Percentiles rank a stretch among this genome's conserved stretches.
Conservation (phyloP, 148 eudicot species). For the Fallopia convolvulus region DNA sequence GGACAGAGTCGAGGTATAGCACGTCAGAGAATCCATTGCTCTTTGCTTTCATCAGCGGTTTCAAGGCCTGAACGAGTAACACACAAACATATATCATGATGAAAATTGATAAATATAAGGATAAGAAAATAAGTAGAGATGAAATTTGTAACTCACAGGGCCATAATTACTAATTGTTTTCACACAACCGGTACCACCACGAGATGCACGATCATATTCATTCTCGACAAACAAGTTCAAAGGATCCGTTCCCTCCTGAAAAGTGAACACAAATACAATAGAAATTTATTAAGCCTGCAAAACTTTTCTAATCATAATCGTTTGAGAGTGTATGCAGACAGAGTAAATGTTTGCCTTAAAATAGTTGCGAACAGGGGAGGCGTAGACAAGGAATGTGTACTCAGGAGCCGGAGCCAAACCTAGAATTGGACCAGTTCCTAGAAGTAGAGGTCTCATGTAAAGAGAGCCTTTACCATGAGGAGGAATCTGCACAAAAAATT, state of each 20-base stretch:
- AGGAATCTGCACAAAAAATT: slow-evolving; percentile 49
- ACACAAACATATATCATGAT: neutral
- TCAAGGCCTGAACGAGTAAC: slow-evolving; percentile 8
- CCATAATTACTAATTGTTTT: slow-evolving; percentile 11
- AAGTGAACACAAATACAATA: neutral
- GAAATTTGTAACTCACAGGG: neutral
- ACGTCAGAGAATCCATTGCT: slow-evolving; percentile 21
- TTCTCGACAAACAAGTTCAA: slow-evolving; percentile 12
- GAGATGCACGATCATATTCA: slow-evolving; percentile 15
- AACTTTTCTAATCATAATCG: neutral
- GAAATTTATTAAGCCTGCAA: neutral
- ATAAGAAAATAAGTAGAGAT: neutral
- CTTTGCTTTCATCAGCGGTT: slow-evolving; percentile 13
- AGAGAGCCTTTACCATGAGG: slow-evolving; percentile 86
- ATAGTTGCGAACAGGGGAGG: slow-evolving; percentile 92
- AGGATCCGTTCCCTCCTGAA: slow-evolving; percentile 9
- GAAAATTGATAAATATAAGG: neutral
- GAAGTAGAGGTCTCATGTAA: slow-evolving; percentile 83
- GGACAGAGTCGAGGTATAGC: slow-evolving; percentile 18
- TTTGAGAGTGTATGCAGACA: neutral
- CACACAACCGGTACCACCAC: slow-evolving; percentile 13
- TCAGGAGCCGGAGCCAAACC: slow-evolving; percentile 88
- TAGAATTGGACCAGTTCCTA: slow-evolving; percentile 79
- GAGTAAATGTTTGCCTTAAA: slow-evolving; percentile 45
- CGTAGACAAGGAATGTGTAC: slow-evolving; percentile 70